Evolutionary conservation across 805 yeast genomes (phyloP), one percentile per base, ranked within the genome.

Genomic region (Candida pini): DNA sequence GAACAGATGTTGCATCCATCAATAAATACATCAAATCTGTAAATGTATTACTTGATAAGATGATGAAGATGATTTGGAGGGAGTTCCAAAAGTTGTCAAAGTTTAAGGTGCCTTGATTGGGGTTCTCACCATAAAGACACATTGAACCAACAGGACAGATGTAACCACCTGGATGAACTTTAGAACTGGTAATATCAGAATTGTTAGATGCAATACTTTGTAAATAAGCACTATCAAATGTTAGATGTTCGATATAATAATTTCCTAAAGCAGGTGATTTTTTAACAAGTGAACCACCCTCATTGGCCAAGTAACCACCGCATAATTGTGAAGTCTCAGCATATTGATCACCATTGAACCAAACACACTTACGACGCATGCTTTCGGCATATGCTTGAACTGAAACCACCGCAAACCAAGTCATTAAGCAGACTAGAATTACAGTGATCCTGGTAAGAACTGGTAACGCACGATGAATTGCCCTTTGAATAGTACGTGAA

Each of bases 31-130:
- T 83, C 48, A 83, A 62, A 50, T 82, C 87, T 0, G 92, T 78
- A 57, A 85, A 88, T 0, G 95, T 85, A 51, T 88, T 88, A 15
- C 83, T 83, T 50, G 85, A 78, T 73, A 87, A 77, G 16, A 85
- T 62, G 18, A 88, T 85, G 54, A 84, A 84, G 2, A 85, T 86
- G 51, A 84, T 58, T 50, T 87, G 88, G 62, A 87, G 61, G 1
- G 95, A 77, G 41, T 79, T 80, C 37, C 82, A 65, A 32, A 87
- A 73, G 50, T 85, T 86, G 51, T 87, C 96, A 55, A 84, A 87
- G 41, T 76, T 74, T 20, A 78, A 73, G 8, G 84, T 76, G 4
- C 79, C 81, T 31, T 67, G 69, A 46, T 74, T 67, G 0, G 87
- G 90, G 50, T 81, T 82, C 4, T 69, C 69, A 14, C 72, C 70